Percentiles rank a stretch among this genome's conserved stretches.
Conservation (phyloP, 2,329 filamentous ascomycete genomes). For the Beauveria asiatica region DNA sequence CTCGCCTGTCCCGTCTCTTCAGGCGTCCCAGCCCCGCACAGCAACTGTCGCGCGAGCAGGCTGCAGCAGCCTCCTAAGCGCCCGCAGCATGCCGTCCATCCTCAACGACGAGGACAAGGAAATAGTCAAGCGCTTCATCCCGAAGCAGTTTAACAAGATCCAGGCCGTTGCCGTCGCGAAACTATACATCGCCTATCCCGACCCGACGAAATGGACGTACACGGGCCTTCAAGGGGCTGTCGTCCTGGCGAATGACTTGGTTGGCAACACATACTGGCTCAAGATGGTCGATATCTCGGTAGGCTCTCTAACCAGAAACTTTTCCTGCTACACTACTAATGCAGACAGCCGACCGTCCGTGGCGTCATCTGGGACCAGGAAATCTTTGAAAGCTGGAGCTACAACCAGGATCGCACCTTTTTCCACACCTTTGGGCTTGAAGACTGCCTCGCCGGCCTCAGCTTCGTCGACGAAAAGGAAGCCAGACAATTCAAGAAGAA, state of each 20-base stretch:
- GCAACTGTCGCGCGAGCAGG: constrained; percentile 8
- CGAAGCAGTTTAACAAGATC: constrained; percentile 94
- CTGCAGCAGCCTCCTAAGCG: background rate
- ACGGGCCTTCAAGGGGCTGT: constrained; percentile 87
- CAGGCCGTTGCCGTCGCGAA: constrained; percentile 88
- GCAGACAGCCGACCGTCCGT: constrained; percentile 56
- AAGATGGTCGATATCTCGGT: constrained; percentile 97
- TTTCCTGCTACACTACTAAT: background rate
- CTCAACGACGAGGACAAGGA: constrained; percentile 92
- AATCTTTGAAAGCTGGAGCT: constrained; percentile 88
- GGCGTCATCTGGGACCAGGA: constrained; percentile 97
- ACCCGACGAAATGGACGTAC: constrained; percentile 81
- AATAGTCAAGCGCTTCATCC: constrained; percentile 88
- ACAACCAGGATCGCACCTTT: constrained; percentile 95
- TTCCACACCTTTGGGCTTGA: constrained; percentile 97
- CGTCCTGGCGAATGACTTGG: constrained; percentile 86
- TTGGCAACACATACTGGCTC: constrained; percentile 93
- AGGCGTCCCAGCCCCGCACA: constrained; percentile 2
- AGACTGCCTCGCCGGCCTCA: constrained; percentile 80
- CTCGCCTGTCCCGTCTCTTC: background rate
- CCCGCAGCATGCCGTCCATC: constrained; percentile 50
- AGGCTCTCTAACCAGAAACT: constrained; percentile 14
- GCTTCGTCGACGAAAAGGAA: constrained; percentile 95
- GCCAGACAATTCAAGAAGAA: constrained; percentile 96
- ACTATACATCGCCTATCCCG: constrained; percentile 87